These are phyloP conservation scores for Glutinoglossum americanum DNA, from an alignment of 495 filamentous ascomycete genomes.

Conservation along the genomic window DNA sequence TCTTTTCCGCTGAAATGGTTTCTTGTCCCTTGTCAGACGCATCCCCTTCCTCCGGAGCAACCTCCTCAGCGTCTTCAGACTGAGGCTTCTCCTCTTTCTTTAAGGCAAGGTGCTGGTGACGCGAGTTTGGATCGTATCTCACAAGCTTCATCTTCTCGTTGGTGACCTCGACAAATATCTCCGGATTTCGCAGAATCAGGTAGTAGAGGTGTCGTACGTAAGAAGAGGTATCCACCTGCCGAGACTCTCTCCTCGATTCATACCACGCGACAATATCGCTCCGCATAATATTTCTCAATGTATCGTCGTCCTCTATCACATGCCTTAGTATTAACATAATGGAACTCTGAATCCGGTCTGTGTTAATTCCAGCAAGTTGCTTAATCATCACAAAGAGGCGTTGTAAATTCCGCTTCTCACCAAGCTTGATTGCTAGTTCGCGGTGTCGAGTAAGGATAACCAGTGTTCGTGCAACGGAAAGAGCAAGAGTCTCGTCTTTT, in stretches of 20 bases:
- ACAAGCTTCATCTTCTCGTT: constrained; percentile 61
- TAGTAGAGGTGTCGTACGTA: constrained; percentile 66
- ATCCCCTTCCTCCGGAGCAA: constrained; percentile 16
- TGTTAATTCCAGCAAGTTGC: constrained; percentile 58
- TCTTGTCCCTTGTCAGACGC: constrained; percentile 7
- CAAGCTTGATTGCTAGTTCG: constrained; percentile 48
- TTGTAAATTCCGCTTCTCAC: constrained; percentile 74
- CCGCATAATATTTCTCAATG: constrained; percentile 77
- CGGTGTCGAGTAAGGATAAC: constrained; percentile 73
- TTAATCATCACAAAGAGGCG: constrained; percentile 86
- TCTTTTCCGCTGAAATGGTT: constrained; percentile 17
- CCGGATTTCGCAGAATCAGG: constrained; percentile 61
- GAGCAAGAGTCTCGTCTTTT: constrained; percentile 65
- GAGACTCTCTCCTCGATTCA: constrained; percentile 32
- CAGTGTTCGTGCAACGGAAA: constrained; percentile 66
- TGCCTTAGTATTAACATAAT: constrained; percentile 82
- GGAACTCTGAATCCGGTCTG: constrained; percentile 51
- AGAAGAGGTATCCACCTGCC: constrained; percentile 41
- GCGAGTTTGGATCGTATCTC: constrained; percentile 34
- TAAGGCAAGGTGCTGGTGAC: constrained; percentile 34
- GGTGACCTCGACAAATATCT: constrained; percentile 76
- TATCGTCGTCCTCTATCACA: constrained; percentile 82
- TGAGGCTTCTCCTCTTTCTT: constrained; percentile 25
- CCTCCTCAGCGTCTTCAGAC: constrained; percentile 12
- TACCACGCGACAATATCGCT: constrained; percentile 68